phyloP scores from a whole-genome alignment of 2,329 filamentous ascomycete genomes.

The Akanthomyces lecanii region DNA sequence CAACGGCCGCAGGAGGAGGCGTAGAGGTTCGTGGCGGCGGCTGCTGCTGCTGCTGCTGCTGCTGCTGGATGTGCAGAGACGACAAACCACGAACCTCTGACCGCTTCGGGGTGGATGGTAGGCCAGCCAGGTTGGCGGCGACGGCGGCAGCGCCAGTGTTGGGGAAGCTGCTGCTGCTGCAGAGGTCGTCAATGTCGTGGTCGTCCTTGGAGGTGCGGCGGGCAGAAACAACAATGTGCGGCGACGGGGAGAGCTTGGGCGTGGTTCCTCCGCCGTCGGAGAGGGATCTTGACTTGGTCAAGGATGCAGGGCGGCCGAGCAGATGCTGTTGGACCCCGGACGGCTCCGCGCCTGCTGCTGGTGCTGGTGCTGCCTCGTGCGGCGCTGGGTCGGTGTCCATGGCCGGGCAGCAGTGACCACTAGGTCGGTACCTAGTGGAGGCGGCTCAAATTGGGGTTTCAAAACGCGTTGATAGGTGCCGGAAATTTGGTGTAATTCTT shows the following conservation, averaged over 20 bases:
- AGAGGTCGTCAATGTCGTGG: constrained; percentile 41
- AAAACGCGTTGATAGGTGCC: not conserved
- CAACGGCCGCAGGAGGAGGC: constrained; percentile 30
- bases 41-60: constrained; percentile 1
- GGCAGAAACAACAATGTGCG: constrained; percentile 51
- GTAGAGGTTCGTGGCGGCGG: constrained; percentile 22
- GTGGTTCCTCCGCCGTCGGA: constrained; percentile 60
- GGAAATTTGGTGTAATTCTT: not conserved
- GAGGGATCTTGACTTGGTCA: constrained; percentile 56
- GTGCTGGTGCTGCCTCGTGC: constrained; percentile 7
- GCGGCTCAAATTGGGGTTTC: not conserved
- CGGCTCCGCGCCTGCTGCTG: constrained; percentile 6
- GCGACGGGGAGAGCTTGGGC: constrained; percentile 54
- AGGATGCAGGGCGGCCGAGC: constrained; percentile 34
- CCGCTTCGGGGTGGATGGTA: constrained; percentile 69
- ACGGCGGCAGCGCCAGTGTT: not conserved
- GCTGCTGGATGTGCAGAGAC: constrained; percentile 31
- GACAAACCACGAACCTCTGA: constrained; percentile 60
- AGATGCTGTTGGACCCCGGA: constrained; percentile 16
- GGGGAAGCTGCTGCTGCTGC: not conserved
- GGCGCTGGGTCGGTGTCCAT: constrained; percentile 14
- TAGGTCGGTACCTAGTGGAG: not conserved
- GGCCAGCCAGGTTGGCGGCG: constrained; percentile 25
- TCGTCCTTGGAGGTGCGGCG: constrained; percentile 63
- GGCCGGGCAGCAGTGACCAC: not conserved